Percentiles rank a stretch among this genome's conserved stretches.
Evolutionary conservation across 1,284 basidiomycete genomes (phyloP).

Genomic region (Rhodotorula glutinis): DNA sequence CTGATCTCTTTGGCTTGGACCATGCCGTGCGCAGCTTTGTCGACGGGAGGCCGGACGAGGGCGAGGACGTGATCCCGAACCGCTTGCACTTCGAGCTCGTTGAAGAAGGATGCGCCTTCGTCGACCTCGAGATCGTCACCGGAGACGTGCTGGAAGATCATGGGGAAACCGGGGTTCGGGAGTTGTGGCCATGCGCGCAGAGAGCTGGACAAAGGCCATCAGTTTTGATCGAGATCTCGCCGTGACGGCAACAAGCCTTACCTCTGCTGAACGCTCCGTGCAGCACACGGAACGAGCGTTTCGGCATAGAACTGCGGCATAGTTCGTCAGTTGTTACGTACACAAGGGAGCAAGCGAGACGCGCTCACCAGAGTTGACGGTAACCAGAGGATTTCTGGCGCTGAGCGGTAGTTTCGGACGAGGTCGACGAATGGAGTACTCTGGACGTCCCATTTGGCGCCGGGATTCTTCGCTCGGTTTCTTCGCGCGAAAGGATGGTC

Average conservation of each 20-base stretch:
- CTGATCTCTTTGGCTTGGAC: constrained; percentile 46
- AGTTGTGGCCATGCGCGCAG: constrained; percentile 45
- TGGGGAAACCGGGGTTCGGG: constrained; percentile 45
- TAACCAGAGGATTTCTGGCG: constrained; percentile 49
- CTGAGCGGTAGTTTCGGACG: constrained; percentile 49
- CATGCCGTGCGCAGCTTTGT: constrained; percentile 7
- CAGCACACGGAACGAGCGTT: constrained; percentile 45
- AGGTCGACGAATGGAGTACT: constrained; percentile 40
- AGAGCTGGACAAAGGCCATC: background rate
- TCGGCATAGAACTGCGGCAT: constrained; percentile 48
- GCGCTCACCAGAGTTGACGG: constrained; percentile 44
- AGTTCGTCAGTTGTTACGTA: background rate
- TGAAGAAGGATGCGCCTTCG: constrained; percentile 45
- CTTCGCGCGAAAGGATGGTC: constrained; percentile 35
- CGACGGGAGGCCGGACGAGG: constrained; percentile 29
- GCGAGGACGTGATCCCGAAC: constrained; percentile 41
- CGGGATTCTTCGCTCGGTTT: constrained; percentile 15
- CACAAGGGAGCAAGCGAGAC: background rate
- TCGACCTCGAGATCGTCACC: constrained; percentile 49
- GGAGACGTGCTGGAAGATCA: constrained; percentile 46
- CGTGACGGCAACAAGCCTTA: background rate
- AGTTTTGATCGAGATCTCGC: background rate
- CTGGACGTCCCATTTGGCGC: constrained; percentile 18
- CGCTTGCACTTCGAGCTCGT: constrained; percentile 42
- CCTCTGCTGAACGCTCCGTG: constrained; percentile 28